A percentile compares a stretch with the other conserved stretches of the same genome.
These are phyloP conservation scores for Kluyveromyces lactis DNA, from an alignment of 805 yeast species.

Conservation along the genomic window DNA sequence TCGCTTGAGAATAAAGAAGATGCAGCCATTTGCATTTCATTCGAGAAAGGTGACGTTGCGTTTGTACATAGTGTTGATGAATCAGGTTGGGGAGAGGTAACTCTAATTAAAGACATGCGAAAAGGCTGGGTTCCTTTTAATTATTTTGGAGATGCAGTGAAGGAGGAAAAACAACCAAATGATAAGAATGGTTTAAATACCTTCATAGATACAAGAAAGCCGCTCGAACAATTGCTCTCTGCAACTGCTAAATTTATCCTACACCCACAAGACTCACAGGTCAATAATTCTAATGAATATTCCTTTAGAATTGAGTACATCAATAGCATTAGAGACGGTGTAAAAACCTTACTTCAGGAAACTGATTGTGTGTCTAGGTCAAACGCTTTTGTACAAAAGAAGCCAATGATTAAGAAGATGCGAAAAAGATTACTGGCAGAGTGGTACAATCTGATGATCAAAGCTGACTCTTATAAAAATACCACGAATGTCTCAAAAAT, in stretches of 20 bases:
- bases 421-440: slow-evolving; percentile 67
- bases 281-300: slow-evolving; percentile 27
- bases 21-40: slow-evolving; percentile 65
- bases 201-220: slow-evolving; percentile 34
- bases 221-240: slow-evolving; percentile 46
- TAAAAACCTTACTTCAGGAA: slow-evolving; percentile 49
- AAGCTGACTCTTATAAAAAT: slow-evolving; percentile 66
- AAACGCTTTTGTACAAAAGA: slow-evolving; percentile 55
- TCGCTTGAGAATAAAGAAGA: slow-evolving; percentile 58
- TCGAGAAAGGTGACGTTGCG: slow-evolving; percentile 60
- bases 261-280: slow-evolving; percentile 48
- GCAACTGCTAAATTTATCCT: slow-evolving; percentile 59
- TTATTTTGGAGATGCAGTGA: slow-evolving; percentile 47
- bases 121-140: slow-evolving; percentile 87
- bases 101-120: slow-evolving; percentile 49
- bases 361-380: slow-evolving; percentile 73
- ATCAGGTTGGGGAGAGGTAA: slow-evolving; percentile 86
- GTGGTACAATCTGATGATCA: slow-evolving; percentile 72
- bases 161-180: slow-evolving; percentile 12
- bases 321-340: slow-evolving; percentile 67
- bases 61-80: slow-evolving; percentile 73
- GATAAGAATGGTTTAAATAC: slow-evolving; percentile 2
- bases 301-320: slow-evolving; percentile 51
- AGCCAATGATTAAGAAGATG: slow-evolving; percentile 51
- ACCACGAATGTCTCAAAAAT: slow-evolving; percentile 51